These are phyloP conservation scores for Geotrichum citri-aurantii DNA, from an alignment of 1,139 yeast species.

Conservation along the genomic window DNA sequence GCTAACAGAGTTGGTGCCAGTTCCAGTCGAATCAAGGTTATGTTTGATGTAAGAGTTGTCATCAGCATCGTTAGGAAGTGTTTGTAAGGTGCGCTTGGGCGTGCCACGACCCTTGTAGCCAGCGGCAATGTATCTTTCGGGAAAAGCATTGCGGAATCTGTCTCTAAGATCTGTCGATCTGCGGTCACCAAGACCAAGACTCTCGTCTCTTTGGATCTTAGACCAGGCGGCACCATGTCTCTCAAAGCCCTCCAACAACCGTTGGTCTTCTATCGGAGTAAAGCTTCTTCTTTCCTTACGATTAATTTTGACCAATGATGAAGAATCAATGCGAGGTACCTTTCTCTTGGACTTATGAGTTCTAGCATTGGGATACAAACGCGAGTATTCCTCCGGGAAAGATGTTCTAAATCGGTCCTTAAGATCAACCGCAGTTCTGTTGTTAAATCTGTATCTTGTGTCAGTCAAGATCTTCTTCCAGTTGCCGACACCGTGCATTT, in stretches of 20 bases:
- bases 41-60: slow-evolving; percentile 14
- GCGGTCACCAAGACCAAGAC: slow-evolving; percentile 36
- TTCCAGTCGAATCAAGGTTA: slow-evolving; percentile 9
- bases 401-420: slow-evolving; percentile 42
- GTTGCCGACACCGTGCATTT: slow-evolving; percentile 42
- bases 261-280: slow-evolving; percentile 72
- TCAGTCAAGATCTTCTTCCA: slow-evolving; percentile 44
- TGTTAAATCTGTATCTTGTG: slow-evolving; percentile 37
- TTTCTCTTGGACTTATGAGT: slow-evolving; percentile 38
- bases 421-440: slow-evolving; percentile 42
- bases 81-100: slow-evolving; percentile 15
- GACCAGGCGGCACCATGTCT: slow-evolving; percentile 87
- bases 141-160: slow-evolving; percentile 43
- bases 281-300: slow-evolving; percentile 42
- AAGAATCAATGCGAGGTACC: slow-evolving; percentile 16
- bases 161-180: slow-evolving; percentile 43
- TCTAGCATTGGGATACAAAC: slow-evolving; percentile 42
- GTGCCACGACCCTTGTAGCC: slow-evolving; percentile 39
- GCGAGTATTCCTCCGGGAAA: slow-evolving; percentile 42
- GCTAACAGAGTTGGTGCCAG: slow-evolving; percentile 3
- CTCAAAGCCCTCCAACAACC: slow-evolving; percentile 59
- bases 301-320: slow-evolving; percentile 36
- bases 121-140: slow-evolving; percentile 41
- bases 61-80: slow-evolving; percentile 17
- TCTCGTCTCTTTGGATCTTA: slow-evolving; percentile 50